Base-by-base conservation (phyloP, 768 basidiomycete species). In the Gloeostereum incarnatum region DNA sequence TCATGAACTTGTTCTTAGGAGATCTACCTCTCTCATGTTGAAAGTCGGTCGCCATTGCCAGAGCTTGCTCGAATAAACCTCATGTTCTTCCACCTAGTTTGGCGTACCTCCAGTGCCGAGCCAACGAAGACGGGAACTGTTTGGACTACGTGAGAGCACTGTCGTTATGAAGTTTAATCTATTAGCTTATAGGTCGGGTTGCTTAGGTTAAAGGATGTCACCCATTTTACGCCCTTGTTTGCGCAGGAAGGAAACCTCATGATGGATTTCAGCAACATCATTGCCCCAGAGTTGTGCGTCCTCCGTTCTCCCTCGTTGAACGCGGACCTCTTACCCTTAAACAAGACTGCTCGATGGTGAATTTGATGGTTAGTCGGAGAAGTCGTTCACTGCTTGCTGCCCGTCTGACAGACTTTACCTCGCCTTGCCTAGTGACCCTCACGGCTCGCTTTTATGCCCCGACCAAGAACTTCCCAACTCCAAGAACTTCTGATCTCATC, bases 21-120 rank as follows among this genome's bases (percentile, higher is more conserved):
- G 2, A 57, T 79, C 43, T 73, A 73, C 14, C 68, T 78, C 42
- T 68, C 74, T 13, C 67, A 76, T 45, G 67, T 69, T 9, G 77
- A 78, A 49, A 74, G 75, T 76, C 46, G 36, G 68, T 11, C n/a
- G n/a, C n/a, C 13, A 9, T 40, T 14, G 25, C 26, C n/a, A 1
- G 1, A 43, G 11, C 45, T 18, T 33, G 1, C 29, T 7, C 7
- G 19, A 18, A 9, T 34, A 6, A 9, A 8, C 14, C 9, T 40
- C 26, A 35, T 52, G 9, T 10, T 31, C 3, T 24, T 19, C 10
- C 21, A 29, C 39, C 13, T 22, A 78, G 78, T 81, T 35, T 81
- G 78, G 78, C 65, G 79, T 8, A 77, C 71, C 21, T 78, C 75
- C 2, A 79, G 77, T 27, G 71, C 79, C 0, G 78, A 81, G 49